Evolutionary conservation across 176 grass and related monocot genomes (phyloP), one percentile per base, ranked within the genome.

Genomic region (Triticum aestivum): DNA sequence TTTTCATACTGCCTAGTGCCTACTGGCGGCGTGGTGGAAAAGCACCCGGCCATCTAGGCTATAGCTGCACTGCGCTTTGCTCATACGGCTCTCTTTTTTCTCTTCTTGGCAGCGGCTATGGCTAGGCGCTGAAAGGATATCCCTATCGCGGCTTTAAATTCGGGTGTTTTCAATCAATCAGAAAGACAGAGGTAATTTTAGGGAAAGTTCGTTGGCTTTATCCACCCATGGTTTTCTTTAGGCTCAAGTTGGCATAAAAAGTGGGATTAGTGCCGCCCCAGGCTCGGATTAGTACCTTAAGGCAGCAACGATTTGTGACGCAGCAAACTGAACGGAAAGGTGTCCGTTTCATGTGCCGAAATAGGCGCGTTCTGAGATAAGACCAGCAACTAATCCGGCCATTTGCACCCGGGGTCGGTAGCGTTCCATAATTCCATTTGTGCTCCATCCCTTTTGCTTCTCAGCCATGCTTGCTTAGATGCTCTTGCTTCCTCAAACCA

Each of bases 121-220:
- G 45, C 27, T 68, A 30, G 80, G 69, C 35, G 85, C 34, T 17
- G 39, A 84, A 88, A 81, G 51, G 21, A 17, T 7, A 27, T 62
- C 61, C 23, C 67, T 80, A 33, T 34, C 0, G n/a, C 15, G 13
- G 49, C 77, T 29, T 29, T 62, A 75, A 56, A 85, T 41, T 12
- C 51, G 45, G 4, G 13, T 9, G 37, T 11, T 71, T 54, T 54
- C 51, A 54, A 0, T 49, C 45, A 14, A 69, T 75, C 45, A 13
- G 6, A 75, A 61, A 15, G 18, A 83, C 41, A 47, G 27, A 65
- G 17, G 13, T 61, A 15, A 29, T 47, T 67, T 61, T 58, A 23
- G 37, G 81, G 33, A 91, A 80, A 91, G 37, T n/a, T 24, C 20
- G 1, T 29, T 87, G 66, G 65, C 29, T 91, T 79, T 69, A 80